Evolutionary conservation across 2,329 filamentous ascomycete genomes (phyloP), one percentile per base, ranked within the genome.

Genomic region (Neurospora sp.): DNA sequence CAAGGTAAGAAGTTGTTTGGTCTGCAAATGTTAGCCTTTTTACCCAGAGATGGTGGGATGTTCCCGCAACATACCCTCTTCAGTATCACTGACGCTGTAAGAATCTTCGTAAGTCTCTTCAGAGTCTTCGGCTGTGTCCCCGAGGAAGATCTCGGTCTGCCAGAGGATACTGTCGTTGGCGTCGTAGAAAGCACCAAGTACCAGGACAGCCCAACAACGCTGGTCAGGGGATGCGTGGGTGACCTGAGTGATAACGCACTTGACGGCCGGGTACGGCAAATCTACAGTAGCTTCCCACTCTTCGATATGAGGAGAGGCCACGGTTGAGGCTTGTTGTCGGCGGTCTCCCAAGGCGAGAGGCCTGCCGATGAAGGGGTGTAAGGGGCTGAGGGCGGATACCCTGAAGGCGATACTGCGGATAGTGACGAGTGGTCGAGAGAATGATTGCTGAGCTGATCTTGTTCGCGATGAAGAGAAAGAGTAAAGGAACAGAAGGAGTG

Each of bases 171-270:
- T 68, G 42, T 75, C 73, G 3, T 75, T 67, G 2, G 66, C 68
- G 75, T 80, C 77, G 72, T 79, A 80, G 67, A 79, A 81, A 1
- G 77, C 75, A 1, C 75, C 79, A 19, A 76, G 68, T n/a, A 80
- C 70, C 13, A 80, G 71, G 69, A 76, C 77, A 62, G 76, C 78
- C 77, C 78, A 80, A 66, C 73, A 74, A 9, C 66, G 71, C 10
- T 70, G 67, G 13, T 67, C 68, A 10, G 73, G 75, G 66, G 77
- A 74, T 43, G 75, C 42, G 70, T 75, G 76, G 58, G 52, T 79
- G 66, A 33, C 68, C 8, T 67, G 52, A 17, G 52, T 67, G 17
- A 71, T 40, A n/a, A 67, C 39, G 15, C 46, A 42, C 52, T 43
- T 67, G n/a, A 43, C 58, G 9, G 66, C 62, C 9, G 66, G 67